These are phyloP conservation scores for Spirogloea muscicola DNA, from an alignment of 139 green algal species.

Conservation along the genomic window DNA sequence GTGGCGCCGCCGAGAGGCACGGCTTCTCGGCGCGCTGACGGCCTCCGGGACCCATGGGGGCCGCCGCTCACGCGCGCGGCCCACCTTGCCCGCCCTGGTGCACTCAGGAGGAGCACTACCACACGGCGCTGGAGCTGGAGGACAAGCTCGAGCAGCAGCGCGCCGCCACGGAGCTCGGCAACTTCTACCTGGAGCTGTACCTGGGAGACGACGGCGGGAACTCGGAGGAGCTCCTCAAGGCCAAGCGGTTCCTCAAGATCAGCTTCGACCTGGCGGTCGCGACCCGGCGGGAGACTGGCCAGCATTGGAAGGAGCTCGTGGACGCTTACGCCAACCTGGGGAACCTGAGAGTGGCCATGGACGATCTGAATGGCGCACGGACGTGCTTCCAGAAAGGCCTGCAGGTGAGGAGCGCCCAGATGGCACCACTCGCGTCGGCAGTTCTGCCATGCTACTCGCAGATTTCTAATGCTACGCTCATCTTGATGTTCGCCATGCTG, in stretches of 20 bases:
- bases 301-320: conserved; percentile 1
- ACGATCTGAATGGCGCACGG: neutral
- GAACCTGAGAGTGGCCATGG: neutral
- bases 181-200: neutral
- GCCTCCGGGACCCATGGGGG: too few relatives aligned
- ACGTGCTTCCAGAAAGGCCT: neutral
- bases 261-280: neutral
- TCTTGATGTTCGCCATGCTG: too few relatives aligned
- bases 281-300: neutral
- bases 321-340: conserved; percentile 13
- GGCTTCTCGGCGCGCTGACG: too few relatives aligned
- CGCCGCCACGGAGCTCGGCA: neutral
- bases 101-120: conserved; percentile 7
- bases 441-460: too few relatives aligned
- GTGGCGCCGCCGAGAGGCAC: too few relatives aligned
- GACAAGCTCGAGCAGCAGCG: conserved; percentile 4
- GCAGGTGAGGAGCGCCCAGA: neutral
- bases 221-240: neutral
- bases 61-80: too few relatives aligned
- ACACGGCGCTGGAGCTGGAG: neutral
- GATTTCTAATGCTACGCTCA: too few relatives aligned
- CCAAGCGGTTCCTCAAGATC: neutral
- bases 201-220: too few relatives aligned
- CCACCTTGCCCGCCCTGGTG: too few relatives aligned
- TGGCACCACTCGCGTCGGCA: too few relatives aligned